Conservation (phyloP, 164 flowering plant genomes). For the Stephania japonica region DNA sequence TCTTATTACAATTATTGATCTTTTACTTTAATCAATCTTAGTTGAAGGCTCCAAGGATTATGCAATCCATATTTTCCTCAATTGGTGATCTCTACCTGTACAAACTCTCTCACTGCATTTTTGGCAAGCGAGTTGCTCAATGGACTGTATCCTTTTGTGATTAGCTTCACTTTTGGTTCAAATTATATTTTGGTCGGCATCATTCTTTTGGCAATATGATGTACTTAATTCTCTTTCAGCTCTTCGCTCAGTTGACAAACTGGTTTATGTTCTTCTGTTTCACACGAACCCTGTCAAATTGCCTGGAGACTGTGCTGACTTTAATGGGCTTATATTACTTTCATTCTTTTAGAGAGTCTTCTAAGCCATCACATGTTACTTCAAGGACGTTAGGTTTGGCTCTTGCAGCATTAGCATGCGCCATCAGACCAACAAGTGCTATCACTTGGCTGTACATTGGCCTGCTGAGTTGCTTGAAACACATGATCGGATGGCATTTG, state of each 20-base stretch:
- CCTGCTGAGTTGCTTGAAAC: slow-evolving; percentile 46
- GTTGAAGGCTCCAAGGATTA: slow-evolving; percentile 71
- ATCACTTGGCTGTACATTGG: slow-evolving; percentile 88
- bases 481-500: slow-evolving; percentile 43
- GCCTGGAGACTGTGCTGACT: slow-evolving; percentile 82
- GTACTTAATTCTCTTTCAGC: slow-evolving; percentile 38
- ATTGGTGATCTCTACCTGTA: slow-evolving; percentile 84
- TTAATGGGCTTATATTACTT: slow-evolving; percentile 68
- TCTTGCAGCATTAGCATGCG: slow-evolving; percentile 83
- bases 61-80: slow-evolving; percentile 79
- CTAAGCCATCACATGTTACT: slow-evolving; percentile 20
- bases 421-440: slow-evolving; percentile 91
- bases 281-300: slow-evolving; percentile 85
- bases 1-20: neutral
- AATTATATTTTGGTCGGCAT: neutral
- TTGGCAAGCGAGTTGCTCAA: slow-evolving; percentile 55
- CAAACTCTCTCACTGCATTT: slow-evolving; percentile 49
- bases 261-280: slow-evolving; percentile 92
- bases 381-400: slow-evolving; percentile 73
- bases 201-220: neutral
- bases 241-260: slow-evolving; percentile 72
- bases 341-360: slow-evolving; percentile 58
- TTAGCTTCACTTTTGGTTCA: neutral
- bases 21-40: slow-evolving; percentile 20
- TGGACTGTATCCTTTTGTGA: slow-evolving; percentile 84